Conservation (phyloP, 2,329 filamentous ascomycete genomes). For the Calonectria honghensis region DNA sequence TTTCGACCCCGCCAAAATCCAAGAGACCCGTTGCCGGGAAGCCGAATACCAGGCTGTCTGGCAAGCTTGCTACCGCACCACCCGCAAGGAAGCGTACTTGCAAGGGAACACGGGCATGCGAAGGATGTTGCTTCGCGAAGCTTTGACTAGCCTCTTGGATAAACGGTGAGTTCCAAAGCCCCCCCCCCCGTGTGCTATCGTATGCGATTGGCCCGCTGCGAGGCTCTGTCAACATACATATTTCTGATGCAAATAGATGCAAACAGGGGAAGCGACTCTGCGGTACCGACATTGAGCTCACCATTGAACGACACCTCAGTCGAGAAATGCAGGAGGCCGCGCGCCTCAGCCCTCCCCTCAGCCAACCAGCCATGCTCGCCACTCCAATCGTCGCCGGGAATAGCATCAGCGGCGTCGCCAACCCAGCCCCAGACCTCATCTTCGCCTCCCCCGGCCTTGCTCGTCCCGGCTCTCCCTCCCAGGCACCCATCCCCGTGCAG, state of each 20-base stretch:
- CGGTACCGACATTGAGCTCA: slow-evolving; percentile 36
- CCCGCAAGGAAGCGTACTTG: slow-evolving; percentile 42
- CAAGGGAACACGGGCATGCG: slow-evolving; percentile 20
- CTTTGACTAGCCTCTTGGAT: slow-evolving; percentile 33
- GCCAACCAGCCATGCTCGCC: background rate
- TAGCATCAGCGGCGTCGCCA: background rate
- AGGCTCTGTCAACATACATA: background rate
- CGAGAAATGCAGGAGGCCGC: slow-evolving; percentile 34
- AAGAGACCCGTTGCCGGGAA: slow-evolving; percentile 38
- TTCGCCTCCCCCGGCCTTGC: background rate
- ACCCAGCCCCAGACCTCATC: background rate
- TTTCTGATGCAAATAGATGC: slow-evolving; percentile 33
- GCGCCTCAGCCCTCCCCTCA: background rate
- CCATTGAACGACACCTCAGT: slow-evolving; percentile 50
- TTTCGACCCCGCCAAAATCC: slow-evolving; percentile 12
- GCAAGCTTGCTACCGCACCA: slow-evolving; percentile 49
- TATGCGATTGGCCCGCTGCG: background rate
- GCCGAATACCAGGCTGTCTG: slow-evolving; percentile 55
- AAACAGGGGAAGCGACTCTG: slow-evolving; percentile 37
- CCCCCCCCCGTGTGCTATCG: too few species aligned
- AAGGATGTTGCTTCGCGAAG: slow-evolving; percentile 36
- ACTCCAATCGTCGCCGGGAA: background rate
- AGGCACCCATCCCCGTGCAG: background rate
- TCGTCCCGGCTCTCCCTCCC: background rate
- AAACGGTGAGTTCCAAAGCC: slow-evolving; percentile 41